Evolutionary conservation across 257 asterid species (phyloP), one percentile per base, ranked within the genome.

Genomic region (Oldenlandia corymbosa): DNA sequence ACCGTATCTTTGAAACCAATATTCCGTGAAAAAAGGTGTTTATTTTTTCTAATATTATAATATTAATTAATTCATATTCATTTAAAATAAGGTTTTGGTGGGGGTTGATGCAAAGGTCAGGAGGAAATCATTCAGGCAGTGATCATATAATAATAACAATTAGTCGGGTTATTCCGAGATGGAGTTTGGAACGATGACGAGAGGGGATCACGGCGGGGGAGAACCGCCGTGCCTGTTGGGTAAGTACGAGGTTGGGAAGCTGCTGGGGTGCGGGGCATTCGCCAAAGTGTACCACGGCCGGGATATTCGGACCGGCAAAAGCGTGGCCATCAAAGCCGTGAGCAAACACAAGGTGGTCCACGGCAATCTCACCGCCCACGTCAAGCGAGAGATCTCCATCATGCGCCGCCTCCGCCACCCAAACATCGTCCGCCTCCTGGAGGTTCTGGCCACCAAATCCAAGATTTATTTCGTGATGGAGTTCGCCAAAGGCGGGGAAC

Each of bases 241-340:
- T 34, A 88, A 78, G 58, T 88, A 88, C 62, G 91, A 88, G 81
- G 73, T 88, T 36, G 94, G 94, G 2, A 75, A 68, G 62, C 87
- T 88, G 63, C 79, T 88, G 6, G 95, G 95, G 6, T 75, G 77
- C 61, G 95, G 95, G 7, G 91, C 94, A 14, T 88, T 88, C 75
- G 95, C 87, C 16, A 88, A 88, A 78, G 95, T 88, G 11, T 85
- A 85, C 78, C 86, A 81, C 71, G 95, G 88, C 17, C 86, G 87
- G 9, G 78, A 73, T 50, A 23, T 76, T 21, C 65, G 57, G 26
- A 73, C 81, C 52, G 87, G 82, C 6, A 80, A 77, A 56, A 83
- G 80, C 82, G 91, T 88, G 39, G 95, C 95, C 10, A 72, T 88
- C 2, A 88, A 88, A 57, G 75, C 83, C 58, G 71, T 88, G 49